These are phyloP conservation scores for Euclidium syriacum DNA, from an alignment of 345 rosid species.

Conservation along the genomic window DNA sequence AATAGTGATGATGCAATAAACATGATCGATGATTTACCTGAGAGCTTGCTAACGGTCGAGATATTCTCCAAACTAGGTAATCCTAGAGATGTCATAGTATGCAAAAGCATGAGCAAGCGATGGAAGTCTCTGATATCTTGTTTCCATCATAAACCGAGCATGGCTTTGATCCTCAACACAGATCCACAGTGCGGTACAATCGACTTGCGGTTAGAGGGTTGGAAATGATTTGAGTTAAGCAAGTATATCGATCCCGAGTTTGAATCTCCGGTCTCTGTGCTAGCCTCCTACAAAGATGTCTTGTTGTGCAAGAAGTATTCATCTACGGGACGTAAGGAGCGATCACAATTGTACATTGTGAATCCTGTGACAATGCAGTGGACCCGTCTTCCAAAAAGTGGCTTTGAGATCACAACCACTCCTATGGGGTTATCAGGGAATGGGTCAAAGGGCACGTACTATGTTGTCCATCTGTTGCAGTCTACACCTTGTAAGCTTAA, in stretches of 20 bases:
- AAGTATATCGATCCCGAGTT: background rate
- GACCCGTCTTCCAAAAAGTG: background rate
- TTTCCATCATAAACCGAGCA: background rate
- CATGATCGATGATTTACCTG: constrained; percentile 1
- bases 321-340: background rate
- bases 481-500: background rate
- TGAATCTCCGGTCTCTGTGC: background rate
- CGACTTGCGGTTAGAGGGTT: background rate
- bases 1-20: background rate
- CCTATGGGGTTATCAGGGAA: constrained; percentile 1
- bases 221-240: background rate
- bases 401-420: accelerated
- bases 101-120: constrained; percentile 12
- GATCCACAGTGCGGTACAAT: background rate
- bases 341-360: background rate
- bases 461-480: background rate
- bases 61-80: background rate
- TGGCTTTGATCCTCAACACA: background rate
- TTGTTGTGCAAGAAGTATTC: background rate
- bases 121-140: constrained; percentile 1
- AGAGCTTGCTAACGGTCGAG: background rate
- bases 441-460: background rate
- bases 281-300: constrained; percentile 11
- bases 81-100: background rate
- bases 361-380: constrained; percentile 2